These are phyloP conservation scores for Phialophora chinensis DNA, from an alignment of 2,329 filamentous ascomycete genomes.

Conservation along the genomic window DNA sequence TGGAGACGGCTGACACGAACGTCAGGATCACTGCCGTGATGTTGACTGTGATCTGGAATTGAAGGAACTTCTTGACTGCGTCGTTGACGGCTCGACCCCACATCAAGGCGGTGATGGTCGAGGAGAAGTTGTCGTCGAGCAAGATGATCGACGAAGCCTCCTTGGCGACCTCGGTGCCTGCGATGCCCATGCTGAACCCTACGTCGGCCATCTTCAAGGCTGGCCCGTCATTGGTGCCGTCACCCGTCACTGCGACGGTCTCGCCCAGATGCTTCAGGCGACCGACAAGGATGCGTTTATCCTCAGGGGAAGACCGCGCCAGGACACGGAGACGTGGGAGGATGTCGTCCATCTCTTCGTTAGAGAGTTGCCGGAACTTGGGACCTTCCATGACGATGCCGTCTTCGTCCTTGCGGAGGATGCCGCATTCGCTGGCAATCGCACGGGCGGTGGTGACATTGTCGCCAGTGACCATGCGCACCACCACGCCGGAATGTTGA, in stretches of 20 bases:
- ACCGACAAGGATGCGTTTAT: constrained; percentile 68
- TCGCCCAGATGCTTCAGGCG: constrained; percentile 67
- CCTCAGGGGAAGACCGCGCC: constrained; percentile 69
- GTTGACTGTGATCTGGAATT: constrained; percentile 77
- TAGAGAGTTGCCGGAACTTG: constrained; percentile 66
- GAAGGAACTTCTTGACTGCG: constrained; percentile 70
- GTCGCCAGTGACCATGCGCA: constrained; percentile 77
- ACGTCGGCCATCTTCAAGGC: constrained; percentile 70
- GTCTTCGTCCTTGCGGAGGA: constrained; percentile 59
- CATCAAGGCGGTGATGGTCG: constrained; percentile 70
- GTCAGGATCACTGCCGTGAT: constrained; percentile 87
- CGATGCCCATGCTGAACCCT: constrained; percentile 71
- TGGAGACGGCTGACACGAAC: constrained; percentile 84
- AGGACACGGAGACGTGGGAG: constrained; percentile 68
- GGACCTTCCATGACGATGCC: constrained; percentile 73
- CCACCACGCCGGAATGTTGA: constrained; percentile 70
- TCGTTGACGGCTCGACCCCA: constrained; percentile 75
- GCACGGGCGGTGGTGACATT: constrained; percentile 74
- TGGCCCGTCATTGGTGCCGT: constrained; percentile 71
- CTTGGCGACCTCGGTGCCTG: constrained; percentile 71
- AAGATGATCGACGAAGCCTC: constrained; percentile 72
- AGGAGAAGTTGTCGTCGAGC: constrained; percentile 69
- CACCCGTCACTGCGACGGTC: constrained; percentile 68
- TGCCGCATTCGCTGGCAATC: constrained; percentile 76
- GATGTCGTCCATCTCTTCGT: constrained; percentile 63